phyloP scores from a whole-genome alignment of 1,139 yeast species.

The Candida pseudocylindracea region DNA sequence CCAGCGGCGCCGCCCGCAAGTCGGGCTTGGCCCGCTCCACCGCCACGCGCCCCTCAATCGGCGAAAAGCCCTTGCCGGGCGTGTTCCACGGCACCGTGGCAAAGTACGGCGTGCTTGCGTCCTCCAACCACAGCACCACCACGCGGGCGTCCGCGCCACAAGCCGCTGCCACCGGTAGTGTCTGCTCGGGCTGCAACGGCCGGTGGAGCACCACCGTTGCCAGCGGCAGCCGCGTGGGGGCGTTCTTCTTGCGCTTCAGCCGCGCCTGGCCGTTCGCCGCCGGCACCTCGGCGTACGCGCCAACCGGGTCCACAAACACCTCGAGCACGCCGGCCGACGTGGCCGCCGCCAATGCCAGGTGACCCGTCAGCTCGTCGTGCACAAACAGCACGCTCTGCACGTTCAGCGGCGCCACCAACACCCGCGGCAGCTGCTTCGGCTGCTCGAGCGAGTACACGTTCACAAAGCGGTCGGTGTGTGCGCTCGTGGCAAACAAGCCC shows the following conservation, averaged over 20 bases:
- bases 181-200: slow-evolving; percentile 8
- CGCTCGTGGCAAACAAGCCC: slow-evolving; percentile 39
- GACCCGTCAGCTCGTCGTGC: slow-evolving; percentile 33
- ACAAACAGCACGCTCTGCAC: slow-evolving; percentile 33
- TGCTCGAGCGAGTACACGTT: slow-evolving; percentile 33
- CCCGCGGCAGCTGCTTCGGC: too few species aligned
- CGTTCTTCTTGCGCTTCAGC: slow-evolving; percentile 24
- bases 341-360: slow-evolving; percentile 15
- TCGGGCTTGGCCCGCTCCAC: slow-evolving; percentile 18
- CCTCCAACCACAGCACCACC: slow-evolving; percentile 49
- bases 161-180: slow-evolving; percentile 16
- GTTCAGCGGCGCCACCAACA: slow-evolving; percentile 5
- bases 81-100: slow-evolving; percentile 34
- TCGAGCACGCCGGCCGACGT: slow-evolving; percentile 26
- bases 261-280: slow-evolving; percentile 12
- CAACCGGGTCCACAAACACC: slow-evolving; percentile 33
- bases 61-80: slow-evolving; percentile 8
- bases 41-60: slow-evolving; percentile 8
- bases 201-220: slow-evolving; percentile 15
- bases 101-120: slow-evolving; percentile 39
- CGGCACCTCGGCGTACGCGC: slow-evolving; percentile 5
- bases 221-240: slow-evolving; percentile 19
- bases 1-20: slow-evolving; percentile 12
- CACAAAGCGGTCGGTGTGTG: slow-evolving; percentile 58
- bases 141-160: slow-evolving; percentile 14